Evolutionary conservation across 23 red algal species (phyloP).

Genomic region (Gracilaria domingensis): DNA sequence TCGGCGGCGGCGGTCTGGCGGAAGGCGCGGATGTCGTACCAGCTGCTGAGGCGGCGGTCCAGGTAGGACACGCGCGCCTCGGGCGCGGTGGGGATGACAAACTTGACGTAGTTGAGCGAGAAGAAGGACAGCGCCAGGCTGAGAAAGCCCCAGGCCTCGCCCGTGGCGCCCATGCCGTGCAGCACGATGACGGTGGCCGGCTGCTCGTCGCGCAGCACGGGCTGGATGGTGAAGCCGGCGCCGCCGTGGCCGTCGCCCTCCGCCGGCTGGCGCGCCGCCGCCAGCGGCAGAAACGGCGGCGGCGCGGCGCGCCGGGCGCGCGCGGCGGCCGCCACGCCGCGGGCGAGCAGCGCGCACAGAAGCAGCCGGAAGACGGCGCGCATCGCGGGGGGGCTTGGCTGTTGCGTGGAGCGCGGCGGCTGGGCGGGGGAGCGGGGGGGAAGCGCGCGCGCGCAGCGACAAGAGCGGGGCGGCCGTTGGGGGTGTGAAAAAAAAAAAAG

Average conservation of each 20-base stretch:
- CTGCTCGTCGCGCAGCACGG: slow-evolving; percentile 46
- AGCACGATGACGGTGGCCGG: slow-evolving; percentile 76
- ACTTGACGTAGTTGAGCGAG: slow-evolving; percentile 70
- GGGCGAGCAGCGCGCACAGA: not conserved
- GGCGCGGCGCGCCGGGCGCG: not conserved
- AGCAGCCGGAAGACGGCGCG: too few species aligned
- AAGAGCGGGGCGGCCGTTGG: too few species aligned
- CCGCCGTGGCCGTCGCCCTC: slow-evolving; percentile 82
- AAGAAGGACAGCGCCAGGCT: slow-evolving; percentile 69
- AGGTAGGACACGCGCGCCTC: slow-evolving; percentile 42
- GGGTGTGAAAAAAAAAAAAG: not conserved
- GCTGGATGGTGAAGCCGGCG: slow-evolving; percentile 61
- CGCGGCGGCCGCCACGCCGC: not conserved
- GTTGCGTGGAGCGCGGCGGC: not conserved
- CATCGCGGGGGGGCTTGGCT: too few species aligned
- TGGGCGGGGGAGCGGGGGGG: too few species aligned
- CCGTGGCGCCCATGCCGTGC: slow-evolving; percentile 89
- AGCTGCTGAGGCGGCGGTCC: slow-evolving; percentile 34
- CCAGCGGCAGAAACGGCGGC: not conserved
- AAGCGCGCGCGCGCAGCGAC: not conserved
- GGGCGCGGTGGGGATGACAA: slow-evolving; percentile 83
- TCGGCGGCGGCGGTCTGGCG: not conserved
- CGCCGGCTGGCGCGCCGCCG: slow-evolving; percentile 10
- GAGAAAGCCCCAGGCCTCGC: slow-evolving; percentile 78
- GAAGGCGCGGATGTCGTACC: slow-evolving; percentile 76